phyloP scores from a whole-genome alignment of 495 filamentous ascomycete genomes.

The Talaromyces proteolyticus region DNA sequence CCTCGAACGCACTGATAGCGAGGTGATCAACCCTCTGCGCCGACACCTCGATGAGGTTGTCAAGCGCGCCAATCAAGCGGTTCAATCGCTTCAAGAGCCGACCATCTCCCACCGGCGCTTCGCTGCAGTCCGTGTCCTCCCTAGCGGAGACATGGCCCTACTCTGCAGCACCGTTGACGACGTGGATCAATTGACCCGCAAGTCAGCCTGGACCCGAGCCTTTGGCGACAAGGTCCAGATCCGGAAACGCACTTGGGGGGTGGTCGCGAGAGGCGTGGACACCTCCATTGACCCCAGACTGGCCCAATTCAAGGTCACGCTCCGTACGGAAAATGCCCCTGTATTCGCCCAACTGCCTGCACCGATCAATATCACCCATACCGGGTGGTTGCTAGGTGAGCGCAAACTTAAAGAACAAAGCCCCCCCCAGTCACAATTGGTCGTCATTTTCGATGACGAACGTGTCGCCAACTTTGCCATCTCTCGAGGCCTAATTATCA shows the following conservation, averaged over 20 bases:
- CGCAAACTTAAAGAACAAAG: background rate
- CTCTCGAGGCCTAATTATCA: background rate
- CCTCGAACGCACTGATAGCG: background rate
- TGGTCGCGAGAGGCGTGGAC: background rate
- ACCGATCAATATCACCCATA: background rate
- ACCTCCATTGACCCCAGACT: background rate
- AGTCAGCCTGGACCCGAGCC: background rate
- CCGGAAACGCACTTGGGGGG: constrained; percentile 1
- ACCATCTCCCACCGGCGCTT: background rate
- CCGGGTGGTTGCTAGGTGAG: background rate
- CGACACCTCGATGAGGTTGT: background rate
- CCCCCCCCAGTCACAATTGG: background rate
- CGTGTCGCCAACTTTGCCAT: background rate
- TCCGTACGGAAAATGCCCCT: background rate
- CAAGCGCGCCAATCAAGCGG: background rate
- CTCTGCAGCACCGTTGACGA: background rate
- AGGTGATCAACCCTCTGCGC: background rate
- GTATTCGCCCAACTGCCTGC: background rate
- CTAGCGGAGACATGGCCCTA: background rate
- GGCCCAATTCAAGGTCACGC: background rate
- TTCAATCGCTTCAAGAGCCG: background rate
- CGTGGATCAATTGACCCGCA: constrained; percentile 1
- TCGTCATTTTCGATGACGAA: background rate
- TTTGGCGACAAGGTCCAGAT: background rate
- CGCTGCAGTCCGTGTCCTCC: background rate